Evolutionary conservation across 345 rosid genomes (phyloP), one percentile per base, ranked within the genome.

Genomic region (Acer negundo): DNA sequence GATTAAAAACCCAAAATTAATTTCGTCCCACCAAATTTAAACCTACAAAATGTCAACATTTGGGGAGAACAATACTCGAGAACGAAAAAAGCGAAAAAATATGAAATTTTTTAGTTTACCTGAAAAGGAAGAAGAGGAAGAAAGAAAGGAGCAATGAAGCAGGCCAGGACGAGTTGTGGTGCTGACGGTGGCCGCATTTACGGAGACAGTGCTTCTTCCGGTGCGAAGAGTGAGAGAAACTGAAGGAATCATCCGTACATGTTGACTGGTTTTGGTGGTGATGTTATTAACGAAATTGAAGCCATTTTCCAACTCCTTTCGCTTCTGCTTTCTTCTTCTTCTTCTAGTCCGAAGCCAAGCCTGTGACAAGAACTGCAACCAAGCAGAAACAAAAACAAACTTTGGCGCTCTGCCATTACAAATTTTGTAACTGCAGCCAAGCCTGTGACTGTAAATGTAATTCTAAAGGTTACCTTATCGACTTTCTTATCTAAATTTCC

Each of bases 81-180:
- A 28, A 28, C 31, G 31, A 28, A 28, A 28, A 28, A 28, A 53
- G 44, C 3, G 49, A 17, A 47, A 10, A 71, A 64, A 46, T 3
- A 72, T 0, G n/a, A 17, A 51, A 16, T 12, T 61, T 28, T 22
- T 24, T 28, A 3, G 31, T 6, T 15, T 65, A 93, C 97, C 94
- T 42, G 97, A 83, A 67, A 90, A 87, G 9, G 93, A 82, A 58
- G 91, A 73, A 12, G 84, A 70, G 61, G 82, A 83, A 40, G 87
- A 80, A 59, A 88, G 81, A 77, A 90, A 87, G 65, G 90, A 90
- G 85, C 88, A 88, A 70, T 83, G 92, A 71, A 93, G 97, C 19
- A 89, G 77, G 17, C 86, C 78, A 6, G 91, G 78, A 77, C 75
- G 85, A 80, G 87, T 16, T 1, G 87, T 31, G 80, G 80, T 61